phyloP scores from a whole-genome alignment of 768 basidiomycete species.

The Boletus rubescentipes region DNA sequence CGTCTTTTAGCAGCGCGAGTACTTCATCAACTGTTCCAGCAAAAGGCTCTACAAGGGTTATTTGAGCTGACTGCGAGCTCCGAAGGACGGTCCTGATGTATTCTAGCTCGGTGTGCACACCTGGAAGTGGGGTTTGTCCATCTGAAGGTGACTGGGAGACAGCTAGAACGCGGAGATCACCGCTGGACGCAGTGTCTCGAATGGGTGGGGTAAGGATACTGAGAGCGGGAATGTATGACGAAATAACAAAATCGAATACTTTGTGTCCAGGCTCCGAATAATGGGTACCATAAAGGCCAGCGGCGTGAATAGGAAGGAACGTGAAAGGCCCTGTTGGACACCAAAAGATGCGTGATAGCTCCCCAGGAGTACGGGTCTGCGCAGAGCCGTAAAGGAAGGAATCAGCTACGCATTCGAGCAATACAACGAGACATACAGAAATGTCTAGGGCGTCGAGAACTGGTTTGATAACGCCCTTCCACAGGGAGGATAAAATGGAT shows the following conservation, averaged over 20 bases:
- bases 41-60: background rate
- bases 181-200: background rate
- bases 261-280: background rate
- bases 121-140: slow-evolving; percentile 1
- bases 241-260: background rate
- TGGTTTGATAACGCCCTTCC: background rate
- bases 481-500: background rate
- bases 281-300: background rate
- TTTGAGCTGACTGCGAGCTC: too few relatives aligned
- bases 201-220: slow-evolving; percentile 6
- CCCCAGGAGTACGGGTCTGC: too few relatives aligned
- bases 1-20: background rate
- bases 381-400: background rate
- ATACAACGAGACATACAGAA: background rate
- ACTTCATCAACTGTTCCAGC: background rate
- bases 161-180: background rate
- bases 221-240: slow-evolving; percentile 30
- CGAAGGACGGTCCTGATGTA: too few relatives aligned
- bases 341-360: background rate
- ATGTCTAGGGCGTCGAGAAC: background rate
- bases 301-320: background rate
- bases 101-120: slow-evolving; percentile 13
- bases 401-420: background rate
- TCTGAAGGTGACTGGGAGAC: slow-evolving; percentile 12
- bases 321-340: background rate